Base-by-base conservation (phyloP, 441 rosid genomes). In the Adansonia gregorii region DNA sequence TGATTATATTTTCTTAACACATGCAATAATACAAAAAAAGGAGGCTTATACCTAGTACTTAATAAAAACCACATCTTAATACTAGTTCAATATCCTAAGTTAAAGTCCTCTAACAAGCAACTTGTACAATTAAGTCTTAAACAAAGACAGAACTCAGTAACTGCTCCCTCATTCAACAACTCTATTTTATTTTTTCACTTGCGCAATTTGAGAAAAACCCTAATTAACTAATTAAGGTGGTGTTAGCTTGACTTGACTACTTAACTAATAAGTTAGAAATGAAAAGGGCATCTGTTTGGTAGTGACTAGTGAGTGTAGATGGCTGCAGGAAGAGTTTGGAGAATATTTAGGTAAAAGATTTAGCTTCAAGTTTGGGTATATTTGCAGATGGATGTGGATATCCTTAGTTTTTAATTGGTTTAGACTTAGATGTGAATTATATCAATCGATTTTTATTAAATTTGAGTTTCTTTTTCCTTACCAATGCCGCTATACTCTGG, bases 381-480 rank as follows among this genome's bases (percentile, higher is more conserved):
- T 43, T 24, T 74, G 76, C 82, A 82, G 82, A 72, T 78, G 83
- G 74, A 79, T 74, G 61, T 6, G 4, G 46, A 69, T 1, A 43
- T 43, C 46, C 15, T 49, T 43, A 43, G 8, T 43, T 43, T 43
- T 43, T 43, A 43, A 43, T 43, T 43, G 46, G 8, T 6, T 43
- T 43, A 43, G 46, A 43, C 8, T 6, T 43, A 7, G 8, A 35
- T 35, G 41, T 35, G 6, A 35, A 35, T 35, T 35, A 43, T 43
- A 43, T 43, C 46, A 43, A 43, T 43, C 8, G 8, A 43, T 43
- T 43, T 43, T 6, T 43, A 43, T 43, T 43, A 43, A 43, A 43
- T 43, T 43, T 43, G 46, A 43, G 46, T 43, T 7, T 7, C 46
- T 43, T 43, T 43, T 43, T 43, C 8, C 46, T 43, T 43, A 6